Percentiles rank a stretch among this genome's conserved stretches.
Conservation (phyloP, 306 rosid species). For the Lupinus albus region DNA sequence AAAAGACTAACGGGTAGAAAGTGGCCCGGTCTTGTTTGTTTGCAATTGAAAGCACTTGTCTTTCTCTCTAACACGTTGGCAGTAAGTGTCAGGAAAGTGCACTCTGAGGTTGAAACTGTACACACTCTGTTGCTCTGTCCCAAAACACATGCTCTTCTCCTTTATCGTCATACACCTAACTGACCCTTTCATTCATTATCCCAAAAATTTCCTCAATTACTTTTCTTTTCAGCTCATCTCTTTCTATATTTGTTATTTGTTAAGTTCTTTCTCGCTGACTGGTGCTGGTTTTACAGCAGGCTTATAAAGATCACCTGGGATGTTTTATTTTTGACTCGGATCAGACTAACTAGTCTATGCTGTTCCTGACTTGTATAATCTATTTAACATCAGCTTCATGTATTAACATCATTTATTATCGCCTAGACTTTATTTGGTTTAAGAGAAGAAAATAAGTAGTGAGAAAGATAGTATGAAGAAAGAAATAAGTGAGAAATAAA, state of each 20-base stretch:
- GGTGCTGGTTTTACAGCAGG: constrained; percentile 36
- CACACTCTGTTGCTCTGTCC: constrained; percentile 60
- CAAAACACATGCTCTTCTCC: constrained; percentile 65
- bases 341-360: constrained; percentile 18
- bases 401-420: too few species aligned
- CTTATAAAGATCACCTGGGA: constrained; percentile 54
- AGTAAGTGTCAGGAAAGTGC: constrained; percentile 69
- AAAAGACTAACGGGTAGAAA: constrained; percentile 55
- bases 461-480: too few species aligned
- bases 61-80: constrained; percentile 42
- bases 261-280: constrained; percentile 46
- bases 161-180: constrained; percentile 58
- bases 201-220: constrained; percentile 48
- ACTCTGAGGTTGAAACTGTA: constrained; percentile 68
- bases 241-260: constrained; percentile 55
- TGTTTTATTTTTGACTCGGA: constrained; percentile 40
- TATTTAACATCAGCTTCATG: background rate
- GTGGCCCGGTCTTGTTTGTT: constrained; percentile 60
- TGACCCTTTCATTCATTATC: constrained; percentile 53
- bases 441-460: too few species aligned
- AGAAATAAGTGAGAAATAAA: too few species aligned
- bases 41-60: constrained; percentile 68
- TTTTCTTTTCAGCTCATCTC: constrained; percentile 42
- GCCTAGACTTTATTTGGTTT: too few species aligned
- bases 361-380: constrained; percentile 10